phyloP scores from a whole-genome alignment of 2,329 filamentous ascomycete species.

The Monilinia fructicola region DNA sequence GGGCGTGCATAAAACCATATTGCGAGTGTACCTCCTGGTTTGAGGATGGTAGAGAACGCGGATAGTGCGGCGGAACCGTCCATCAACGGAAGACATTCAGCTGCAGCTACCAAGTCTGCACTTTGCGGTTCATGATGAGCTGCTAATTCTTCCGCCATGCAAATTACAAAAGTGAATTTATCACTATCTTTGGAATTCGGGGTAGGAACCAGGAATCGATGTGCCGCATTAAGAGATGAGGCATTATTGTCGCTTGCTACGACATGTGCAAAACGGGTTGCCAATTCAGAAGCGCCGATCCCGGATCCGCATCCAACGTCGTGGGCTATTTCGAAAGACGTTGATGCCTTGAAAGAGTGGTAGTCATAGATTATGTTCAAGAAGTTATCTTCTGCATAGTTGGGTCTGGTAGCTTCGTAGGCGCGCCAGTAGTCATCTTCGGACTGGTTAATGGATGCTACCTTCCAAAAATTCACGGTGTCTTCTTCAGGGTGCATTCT shows the following conservation, averaged over 20 bases:
- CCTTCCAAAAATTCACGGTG: neutral
- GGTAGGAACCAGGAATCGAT: neutral
- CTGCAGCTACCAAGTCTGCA: conserved; percentile 1
- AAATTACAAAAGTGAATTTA: neutral
- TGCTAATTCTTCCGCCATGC: neutral
- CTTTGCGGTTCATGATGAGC: neutral
- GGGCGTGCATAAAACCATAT: conserved; percentile 13
- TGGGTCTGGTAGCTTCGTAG: neutral
- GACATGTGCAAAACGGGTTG: neutral
- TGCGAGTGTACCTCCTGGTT: conserved; percentile 5
- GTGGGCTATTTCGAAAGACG: neutral
- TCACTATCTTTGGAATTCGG: neutral
- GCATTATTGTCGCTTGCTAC: conserved; percentile 8
- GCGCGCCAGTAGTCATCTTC: conserved; percentile 3
- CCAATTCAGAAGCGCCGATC: neutral
- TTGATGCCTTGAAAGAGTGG: neutral
- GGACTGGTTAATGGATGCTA: neutral
- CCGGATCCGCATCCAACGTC: conserved; percentile 6
- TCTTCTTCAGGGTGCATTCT: too few relatives aligned
- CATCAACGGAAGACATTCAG: neutral
- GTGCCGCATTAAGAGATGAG: neutral
- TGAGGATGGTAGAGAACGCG: neutral
- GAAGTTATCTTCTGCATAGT: neutral
- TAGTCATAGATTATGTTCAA: neutral
- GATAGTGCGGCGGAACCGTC: neutral